Evolutionary conservation across 805 yeast species (phyloP).

Genomic region (Tetrapisispora arboricola): DNA sequence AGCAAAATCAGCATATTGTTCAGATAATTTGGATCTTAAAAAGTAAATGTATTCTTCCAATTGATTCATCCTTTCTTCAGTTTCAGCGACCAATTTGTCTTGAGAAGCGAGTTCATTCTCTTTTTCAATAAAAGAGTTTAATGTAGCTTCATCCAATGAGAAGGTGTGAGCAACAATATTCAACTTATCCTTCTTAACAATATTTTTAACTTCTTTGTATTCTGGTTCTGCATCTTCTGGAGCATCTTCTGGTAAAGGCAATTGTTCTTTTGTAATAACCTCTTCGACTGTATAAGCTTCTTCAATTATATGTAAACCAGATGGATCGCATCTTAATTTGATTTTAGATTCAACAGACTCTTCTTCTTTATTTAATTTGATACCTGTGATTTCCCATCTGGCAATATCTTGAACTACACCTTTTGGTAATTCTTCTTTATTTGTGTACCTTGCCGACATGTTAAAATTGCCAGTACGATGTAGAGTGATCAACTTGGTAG

Average conservation of each 20-base stretch:
- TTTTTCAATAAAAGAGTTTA: conserved; percentile 61
- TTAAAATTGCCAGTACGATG: conserved; percentile 85
- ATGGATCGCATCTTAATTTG: conserved; percentile 94
- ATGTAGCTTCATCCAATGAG: conserved; percentile 44
- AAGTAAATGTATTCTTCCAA: conserved; percentile 97
- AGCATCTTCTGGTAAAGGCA: conserved; percentile 44
- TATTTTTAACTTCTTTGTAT: conserved; percentile 82
- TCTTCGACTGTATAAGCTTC: conserved; percentile 93
- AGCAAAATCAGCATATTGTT: conserved; percentile 79
- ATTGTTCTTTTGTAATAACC: conserved; percentile 76
- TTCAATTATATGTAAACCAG: conserved; percentile 90
- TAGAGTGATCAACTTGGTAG: conserved; percentile 89
- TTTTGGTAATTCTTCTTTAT: conserved; percentile 59
- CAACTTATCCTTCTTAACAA: conserved; percentile 83
- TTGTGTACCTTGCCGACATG: conserved; percentile 77
- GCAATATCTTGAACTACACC: conserved; percentile 61
- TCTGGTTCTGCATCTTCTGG: conserved; percentile 65
- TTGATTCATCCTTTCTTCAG: conserved; percentile 97
- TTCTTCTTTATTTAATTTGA: conserved; percentile 68
- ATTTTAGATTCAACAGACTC: conserved; percentile 74
- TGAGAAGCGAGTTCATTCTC: conserved; percentile 78
- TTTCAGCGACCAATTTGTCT: conserved; percentile 95
- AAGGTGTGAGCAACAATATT: conserved; percentile 49
- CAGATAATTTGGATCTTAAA: conserved; percentile 93
- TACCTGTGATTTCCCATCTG: conserved; percentile 81